Conservation (phyloP, 805 yeast genomes). For the Millerago galiae region DNA sequence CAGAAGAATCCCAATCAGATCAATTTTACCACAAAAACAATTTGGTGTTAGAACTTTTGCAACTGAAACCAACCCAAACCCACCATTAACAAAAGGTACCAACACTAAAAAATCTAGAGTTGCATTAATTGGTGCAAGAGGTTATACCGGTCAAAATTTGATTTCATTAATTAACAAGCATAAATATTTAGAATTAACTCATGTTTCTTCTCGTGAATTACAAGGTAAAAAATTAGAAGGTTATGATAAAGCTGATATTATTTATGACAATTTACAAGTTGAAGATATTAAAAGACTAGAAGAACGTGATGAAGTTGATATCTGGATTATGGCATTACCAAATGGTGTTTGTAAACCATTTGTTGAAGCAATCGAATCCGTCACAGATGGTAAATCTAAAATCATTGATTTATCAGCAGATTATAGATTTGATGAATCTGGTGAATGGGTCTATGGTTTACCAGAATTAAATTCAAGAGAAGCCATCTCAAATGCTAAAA, state of each 20-base stretch:
- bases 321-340: constrained; percentile 99
- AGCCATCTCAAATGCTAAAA: constrained; percentile 60
- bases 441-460: constrained; percentile 89
- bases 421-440: constrained; percentile 84
- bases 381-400: constrained; percentile 59
- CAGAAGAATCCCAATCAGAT: constrained; percentile 25
- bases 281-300: constrained; percentile 83
- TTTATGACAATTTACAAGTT: constrained; percentile 78
- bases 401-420: constrained; percentile 94
- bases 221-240: constrained; percentile 83
- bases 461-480: constrained; percentile 82
- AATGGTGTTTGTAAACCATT: constrained; percentile 93
- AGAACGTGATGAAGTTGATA: constrained; percentile 70
- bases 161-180: constrained; percentile 82
- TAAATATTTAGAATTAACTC: constrained; percentile 80
- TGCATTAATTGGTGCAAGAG: constrained; percentile 97
- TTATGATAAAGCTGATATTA: constrained; percentile 73
- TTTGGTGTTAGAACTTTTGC: constrained; percentile 27
- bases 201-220: constrained; percentile 94
- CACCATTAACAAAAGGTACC: constrained; percentile 61
- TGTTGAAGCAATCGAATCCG: constrained; percentile 72
- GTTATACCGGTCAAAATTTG: constrained; percentile 92
- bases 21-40: constrained; percentile 14
- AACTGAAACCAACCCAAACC: constrained; percentile 53
- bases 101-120: constrained; percentile 63